A percentile compares a stretch with the other conserved stretches of the same genome.
Evolutionary conservation across 192 early-diverging fungal species (phyloP).

Genomic region (Linnemannia zychae): DNA sequence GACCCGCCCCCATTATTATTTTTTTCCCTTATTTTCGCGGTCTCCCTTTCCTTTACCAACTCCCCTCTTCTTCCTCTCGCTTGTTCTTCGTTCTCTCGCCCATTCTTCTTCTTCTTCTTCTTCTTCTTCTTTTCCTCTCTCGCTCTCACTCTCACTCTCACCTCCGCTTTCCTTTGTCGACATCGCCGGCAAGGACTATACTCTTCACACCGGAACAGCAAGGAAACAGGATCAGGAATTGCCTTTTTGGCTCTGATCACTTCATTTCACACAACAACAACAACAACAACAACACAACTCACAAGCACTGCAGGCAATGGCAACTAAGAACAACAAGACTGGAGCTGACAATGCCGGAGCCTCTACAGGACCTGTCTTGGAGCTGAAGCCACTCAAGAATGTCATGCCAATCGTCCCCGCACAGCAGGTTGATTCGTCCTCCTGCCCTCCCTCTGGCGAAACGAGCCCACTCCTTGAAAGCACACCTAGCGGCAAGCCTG

Average conservation of each 20-base stretch:
- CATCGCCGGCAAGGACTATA: neutral
- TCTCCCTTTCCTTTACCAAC: neutral
- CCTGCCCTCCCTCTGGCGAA: constrained; percentile 32
- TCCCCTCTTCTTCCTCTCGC: neutral
- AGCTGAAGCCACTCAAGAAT: constrained; percentile 48
- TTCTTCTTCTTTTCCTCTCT: neutral
- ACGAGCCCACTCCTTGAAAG: constrained; percentile 10
- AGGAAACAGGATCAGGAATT: neutral
- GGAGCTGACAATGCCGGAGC: neutral
- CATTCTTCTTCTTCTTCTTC: neutral
- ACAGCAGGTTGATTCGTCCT: constrained; percentile 43
- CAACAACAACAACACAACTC: neutral
- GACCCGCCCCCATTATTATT: neutral
- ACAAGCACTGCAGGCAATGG: neutral
- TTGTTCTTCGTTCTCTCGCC: neutral
- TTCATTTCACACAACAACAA: constrained; percentile 1
- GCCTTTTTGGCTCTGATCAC: constrained; percentile 14
- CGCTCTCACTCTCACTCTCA: neutral
- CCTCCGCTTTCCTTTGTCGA: neutral
- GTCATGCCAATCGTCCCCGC: constrained; percentile 56
- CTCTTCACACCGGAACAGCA: neutral
- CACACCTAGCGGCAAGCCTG: neutral
- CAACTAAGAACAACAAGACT: neutral
- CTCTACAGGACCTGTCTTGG: constrained; percentile 12
- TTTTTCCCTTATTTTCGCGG: neutral